Evolutionary conservation across 2,329 filamentous ascomycete genomes (phyloP), one percentile per base, ranked within the genome.

Genomic region (Albifimbria verrucaria): DNA sequence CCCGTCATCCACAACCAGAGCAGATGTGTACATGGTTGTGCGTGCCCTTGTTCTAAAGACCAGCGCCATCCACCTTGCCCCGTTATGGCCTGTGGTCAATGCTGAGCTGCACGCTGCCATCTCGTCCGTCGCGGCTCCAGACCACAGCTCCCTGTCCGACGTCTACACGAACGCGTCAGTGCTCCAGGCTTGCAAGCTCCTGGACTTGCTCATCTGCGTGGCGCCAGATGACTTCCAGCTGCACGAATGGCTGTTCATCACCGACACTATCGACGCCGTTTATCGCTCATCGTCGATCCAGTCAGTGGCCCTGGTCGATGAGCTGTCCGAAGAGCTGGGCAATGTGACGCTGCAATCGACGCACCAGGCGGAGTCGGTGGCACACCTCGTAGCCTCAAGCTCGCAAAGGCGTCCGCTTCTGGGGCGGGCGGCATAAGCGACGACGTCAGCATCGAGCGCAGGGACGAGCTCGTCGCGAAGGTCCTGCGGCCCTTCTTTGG

Each of bases 171-270:
- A 90, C 59, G 75, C 84, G 2, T 86, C 89, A 2, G 76, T 97
- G 17, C 75, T 99, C 3, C 93, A 99, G 68, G 92, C 92, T 1
- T 97, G 92, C 73, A 99, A 97, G 67, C 80, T 99, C 3, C 80
- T 99, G 3, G 94, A 99, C 65, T 77, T 92, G 20, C 78, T 99
- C n/a, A 81, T 97, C 15, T 87, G 91, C 43, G 78, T 92, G 7
- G 88, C 89, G 4, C 93, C 92, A 0, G 94, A 99, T 61, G 94
- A 99, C 68, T 99, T 97, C 72, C 94, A 97, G 70, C 82, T 97
- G n/a, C 88, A 96, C 64, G 91, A 97, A 75, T 99, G 94, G 94
- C 83, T 97, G 4, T 99, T 96, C 69, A 87, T 99, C 52, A 96
- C 92, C 2, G 94, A 99, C 70, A 97, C 93, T 15, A 92, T 97